Evolutionary conservation across 345 rosid genomes (phyloP), one percentile per base, ranked within the genome.

Genomic region (Bruguiera parviflora): DNA sequence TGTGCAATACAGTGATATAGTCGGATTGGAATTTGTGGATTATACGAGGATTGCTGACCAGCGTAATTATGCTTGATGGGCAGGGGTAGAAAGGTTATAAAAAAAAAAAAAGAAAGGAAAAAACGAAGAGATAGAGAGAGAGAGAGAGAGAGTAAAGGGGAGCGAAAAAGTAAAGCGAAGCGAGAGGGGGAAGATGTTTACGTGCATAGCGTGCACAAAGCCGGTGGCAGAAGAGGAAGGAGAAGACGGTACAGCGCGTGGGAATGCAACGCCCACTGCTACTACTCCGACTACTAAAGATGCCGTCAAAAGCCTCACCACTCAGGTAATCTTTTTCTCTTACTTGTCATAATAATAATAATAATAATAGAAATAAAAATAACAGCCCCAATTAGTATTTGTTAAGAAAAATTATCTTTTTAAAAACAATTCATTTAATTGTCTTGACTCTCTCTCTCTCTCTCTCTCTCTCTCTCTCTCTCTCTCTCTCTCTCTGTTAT

Each of bases 271-370:
- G 64, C 95, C 96, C 29, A 88, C 77, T 43, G 49, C 49, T 3
- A 13, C 49, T 71, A 88, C 77, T 43, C 18, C 49, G 13, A 13
- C 18, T 72, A 80, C 96, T 20, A 95, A 87, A 80, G 99, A 95
- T 79, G 91, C 99, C 87, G 99, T 92, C 91, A 95, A 90, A 84
- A 90, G 96, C 98, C 90, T 95, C 66, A 95, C 99, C 63, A 70
- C 93, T 37, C 99, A 95, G 98, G 99, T 95, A 61, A 75, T 6
- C 25, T 10, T 31, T 19, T 28, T 24, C 4, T 25, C 32, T 35
- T 20, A 33, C 6, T 55, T 3, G 3, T 55, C 21, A 25, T 21
- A 20, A n/a, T 8, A 55, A 37, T 39, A 39, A 39, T 39, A 33
- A 33, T 33, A 8, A 7, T 1, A 31, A 31, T 31, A 33, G 9